phyloP scores from a whole-genome alignment of 2,329 filamentous ascomycete genomes.

The Fusarium sp. region DNA sequence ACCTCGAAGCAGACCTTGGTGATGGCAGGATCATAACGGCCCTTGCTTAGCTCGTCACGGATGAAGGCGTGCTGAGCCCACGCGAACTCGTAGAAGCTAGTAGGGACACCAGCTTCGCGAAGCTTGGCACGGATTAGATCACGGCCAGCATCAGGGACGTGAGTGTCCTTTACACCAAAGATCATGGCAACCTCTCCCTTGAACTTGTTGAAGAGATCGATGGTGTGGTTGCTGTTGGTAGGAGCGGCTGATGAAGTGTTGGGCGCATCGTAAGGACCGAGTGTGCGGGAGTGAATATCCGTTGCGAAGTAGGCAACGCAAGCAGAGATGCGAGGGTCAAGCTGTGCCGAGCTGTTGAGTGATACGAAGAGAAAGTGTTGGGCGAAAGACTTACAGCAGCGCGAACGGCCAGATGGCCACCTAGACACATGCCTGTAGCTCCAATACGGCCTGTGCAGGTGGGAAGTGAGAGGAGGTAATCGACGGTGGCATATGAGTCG shows the following conservation, averaged over 20 bases:
- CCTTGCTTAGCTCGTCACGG: constrained; percentile 90
- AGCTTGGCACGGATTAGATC: constrained; percentile 86
- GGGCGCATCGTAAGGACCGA: constrained; percentile 69
- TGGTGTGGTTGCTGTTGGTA: constrained; percentile 57
- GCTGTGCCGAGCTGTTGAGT: constrained; percentile 44
- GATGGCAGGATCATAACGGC: constrained; percentile 89
- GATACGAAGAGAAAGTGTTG: background rate
- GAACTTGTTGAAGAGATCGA: constrained; percentile 69
- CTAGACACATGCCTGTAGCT: constrained; percentile 89
- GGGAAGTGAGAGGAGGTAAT: constrained; percentile 73
- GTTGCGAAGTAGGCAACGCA: constrained; percentile 92
- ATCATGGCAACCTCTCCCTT: constrained; percentile 89
- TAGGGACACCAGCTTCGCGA: constrained; percentile 76
- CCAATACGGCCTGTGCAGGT: constrained; percentile 86
- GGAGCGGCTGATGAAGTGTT: constrained; percentile 53
- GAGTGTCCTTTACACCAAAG: constrained; percentile 90
- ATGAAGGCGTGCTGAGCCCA: constrained; percentile 97
- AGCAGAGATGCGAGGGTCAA: constrained; percentile 80
- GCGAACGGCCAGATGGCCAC: constrained; percentile 81
- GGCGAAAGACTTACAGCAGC: constrained; percentile 56
- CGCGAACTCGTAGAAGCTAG: constrained; percentile 89
- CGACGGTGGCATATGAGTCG: constrained; percentile 74
- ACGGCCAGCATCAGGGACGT: constrained; percentile 83
- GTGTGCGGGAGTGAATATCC: constrained; percentile 82
- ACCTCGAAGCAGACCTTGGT: constrained; percentile 92